These are phyloP conservation scores for Phytophthora lateralis DNA, from an alignment of 352 stramenopile genomes.

Conservation along the genomic window DNA sequence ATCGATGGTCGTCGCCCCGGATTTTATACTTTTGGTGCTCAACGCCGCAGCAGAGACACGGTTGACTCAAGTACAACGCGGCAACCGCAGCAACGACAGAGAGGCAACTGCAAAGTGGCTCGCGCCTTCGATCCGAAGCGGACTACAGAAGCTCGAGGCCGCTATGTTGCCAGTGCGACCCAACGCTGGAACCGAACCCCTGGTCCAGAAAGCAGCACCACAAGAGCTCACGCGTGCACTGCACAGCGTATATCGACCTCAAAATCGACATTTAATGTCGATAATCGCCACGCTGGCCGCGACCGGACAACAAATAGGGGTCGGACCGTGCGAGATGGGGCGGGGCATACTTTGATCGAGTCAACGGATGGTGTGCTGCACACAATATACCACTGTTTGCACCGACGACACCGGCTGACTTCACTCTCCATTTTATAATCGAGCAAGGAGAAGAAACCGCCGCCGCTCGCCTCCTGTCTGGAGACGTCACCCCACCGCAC, in stretches of 20 bases:
- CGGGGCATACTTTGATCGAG: slow-evolving; percentile 26
- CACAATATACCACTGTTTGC: background rate
- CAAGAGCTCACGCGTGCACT: slow-evolving; percentile 2
- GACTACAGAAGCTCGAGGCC: background rate
- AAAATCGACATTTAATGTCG: background rate
- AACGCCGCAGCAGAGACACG: slow-evolving; percentile 19
- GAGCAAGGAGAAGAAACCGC: slow-evolving; percentile 22
- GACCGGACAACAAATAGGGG: slow-evolving; percentile 34
- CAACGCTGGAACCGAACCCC: background rate
- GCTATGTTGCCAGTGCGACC: background rate
- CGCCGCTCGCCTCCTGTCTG: slow-evolving; percentile 7
- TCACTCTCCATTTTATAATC: slow-evolving; percentile 21
- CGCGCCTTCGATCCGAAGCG: slow-evolving; percentile 5
- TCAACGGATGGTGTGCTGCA: slow-evolving; percentile 5
- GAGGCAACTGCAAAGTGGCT: slow-evolving; percentile 8
- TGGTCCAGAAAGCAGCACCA: slow-evolving; percentile 17
- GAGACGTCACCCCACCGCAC: slow-evolving; percentile 7
- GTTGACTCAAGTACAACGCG: slow-evolving; percentile 31
- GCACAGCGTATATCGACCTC: background rate
- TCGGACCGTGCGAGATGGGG: slow-evolving; percentile 28
- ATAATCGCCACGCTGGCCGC: slow-evolving; percentile 23
- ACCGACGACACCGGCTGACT: slow-evolving; percentile 24
- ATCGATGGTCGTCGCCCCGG: slow-evolving; percentile 13
- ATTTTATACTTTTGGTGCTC: slow-evolving; percentile 27
- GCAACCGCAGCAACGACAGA: slow-evolving; percentile 6